Conservation (phyloP, 345 rosid species). For the Kernera saxatilis region DNA sequence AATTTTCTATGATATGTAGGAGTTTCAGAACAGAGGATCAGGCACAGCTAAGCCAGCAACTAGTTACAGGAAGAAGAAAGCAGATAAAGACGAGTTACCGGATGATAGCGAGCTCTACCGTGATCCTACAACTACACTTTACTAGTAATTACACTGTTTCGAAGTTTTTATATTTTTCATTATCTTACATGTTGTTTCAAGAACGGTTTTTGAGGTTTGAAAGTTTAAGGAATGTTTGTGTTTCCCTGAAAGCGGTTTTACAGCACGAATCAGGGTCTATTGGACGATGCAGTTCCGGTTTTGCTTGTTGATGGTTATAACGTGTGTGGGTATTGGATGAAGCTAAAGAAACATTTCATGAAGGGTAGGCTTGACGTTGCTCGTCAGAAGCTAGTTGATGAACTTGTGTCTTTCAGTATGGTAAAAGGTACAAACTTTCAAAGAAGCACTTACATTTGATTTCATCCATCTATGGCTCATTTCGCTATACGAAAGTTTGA, state of each 20-base stretch:
- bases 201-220: background rate
- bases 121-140: conserved; percentile 70
- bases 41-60: conserved; percentile 69
- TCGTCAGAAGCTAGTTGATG: conserved; percentile 77
- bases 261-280: conserved; percentile 71
- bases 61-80: conserved; percentile 80
- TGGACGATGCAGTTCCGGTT: conserved; percentile 66
- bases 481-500: background rate
- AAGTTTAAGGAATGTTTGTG: conserved; percentile 6
- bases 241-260: conserved; percentile 37
- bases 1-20: conserved; percentile 35
- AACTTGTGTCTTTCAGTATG: conserved; percentile 65
- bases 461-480: background rate
- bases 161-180: background rate
- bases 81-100: conserved; percentile 60
- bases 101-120: conserved; percentile 58
- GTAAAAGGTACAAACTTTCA: conserved; percentile 49
- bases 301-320: conserved; percentile 97
- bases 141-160: conserved; percentile 53
- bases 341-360: conserved; percentile 84
- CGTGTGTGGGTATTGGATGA: conserved; percentile 90
- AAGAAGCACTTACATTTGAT: background rate
- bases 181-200: background rate
- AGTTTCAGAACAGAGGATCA: conserved; percentile 55
- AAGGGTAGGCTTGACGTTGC: conserved; percentile 80